These are phyloP conservation scores for Brassica nigra DNA, from an alignment of 345 rosid species.

Conservation along the genomic window DNA sequence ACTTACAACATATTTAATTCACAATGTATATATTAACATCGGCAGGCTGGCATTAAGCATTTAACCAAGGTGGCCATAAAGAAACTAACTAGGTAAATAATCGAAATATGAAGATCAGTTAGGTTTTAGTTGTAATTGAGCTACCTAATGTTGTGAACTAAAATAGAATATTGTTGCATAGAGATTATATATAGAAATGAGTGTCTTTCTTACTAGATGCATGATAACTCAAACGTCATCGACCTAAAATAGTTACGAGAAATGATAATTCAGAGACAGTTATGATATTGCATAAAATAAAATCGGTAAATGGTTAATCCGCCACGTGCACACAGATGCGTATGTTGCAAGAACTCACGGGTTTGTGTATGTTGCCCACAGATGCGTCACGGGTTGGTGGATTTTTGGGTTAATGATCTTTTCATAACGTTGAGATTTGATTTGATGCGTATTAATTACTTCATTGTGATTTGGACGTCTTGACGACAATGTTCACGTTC, in stretches of 20 bases:
- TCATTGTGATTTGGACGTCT: conserved; percentile 29
- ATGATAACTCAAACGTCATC: conserved; percentile 5
- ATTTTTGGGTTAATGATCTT: conserved; percentile 31
- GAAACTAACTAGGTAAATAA: not conserved
- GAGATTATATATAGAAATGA: not conserved
- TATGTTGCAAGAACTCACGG: conserved; percentile 51
- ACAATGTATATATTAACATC: not conserved
- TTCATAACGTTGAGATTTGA: conserved; percentile 34
- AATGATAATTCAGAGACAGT: not conserved
- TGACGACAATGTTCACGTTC: conserved; percentile 26
- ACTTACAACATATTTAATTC: not conserved
- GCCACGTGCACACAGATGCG: conserved; percentile 49
- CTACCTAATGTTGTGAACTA: conserved; percentile 2
- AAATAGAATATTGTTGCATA: conserved; percentile 2
- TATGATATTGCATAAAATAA: not conserved
- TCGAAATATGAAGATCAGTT: not conserved
- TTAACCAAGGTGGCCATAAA: not conserved
- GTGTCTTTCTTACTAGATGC: conserved; percentile 3
- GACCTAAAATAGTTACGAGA: conserved; percentile 22
- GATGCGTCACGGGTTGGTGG: conserved; percentile 26
- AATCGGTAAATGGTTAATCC: not conserved
- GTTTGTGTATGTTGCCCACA: conserved; percentile 41
- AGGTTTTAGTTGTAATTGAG: not conserved
- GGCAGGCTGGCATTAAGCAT: not conserved
- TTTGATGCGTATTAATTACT: conserved; percentile 16